A percentile compares a stretch with the other conserved stretches of the same genome.
These are phyloP conservation scores for Terana coerulea DNA, from an alignment of 768 basidiomycete species.

Conservation along the genomic window DNA sequence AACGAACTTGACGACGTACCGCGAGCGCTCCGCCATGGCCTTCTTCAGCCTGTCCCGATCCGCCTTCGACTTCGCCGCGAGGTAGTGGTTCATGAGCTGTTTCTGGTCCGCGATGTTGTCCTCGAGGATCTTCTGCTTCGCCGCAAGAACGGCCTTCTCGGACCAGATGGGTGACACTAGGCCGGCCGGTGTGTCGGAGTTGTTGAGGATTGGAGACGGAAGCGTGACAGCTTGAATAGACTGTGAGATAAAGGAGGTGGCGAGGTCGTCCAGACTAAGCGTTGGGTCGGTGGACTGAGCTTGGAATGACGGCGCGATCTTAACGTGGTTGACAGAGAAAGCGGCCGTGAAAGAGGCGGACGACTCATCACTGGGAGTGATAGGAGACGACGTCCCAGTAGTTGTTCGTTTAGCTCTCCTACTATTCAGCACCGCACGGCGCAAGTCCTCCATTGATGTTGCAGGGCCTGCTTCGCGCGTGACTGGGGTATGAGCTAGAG, in stretches of 20 bases:
- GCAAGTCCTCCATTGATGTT: slow-evolving; percentile 33
- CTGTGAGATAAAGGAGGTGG: slow-evolving; percentile 55
- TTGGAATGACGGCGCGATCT: no score
- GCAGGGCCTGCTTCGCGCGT: slow-evolving; percentile 20
- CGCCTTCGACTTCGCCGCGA: slow-evolving; percentile 43
- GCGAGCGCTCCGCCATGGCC: slow-evolving; percentile 45
- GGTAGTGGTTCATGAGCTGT: slow-evolving; percentile 43
- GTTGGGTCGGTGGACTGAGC: not conserved
- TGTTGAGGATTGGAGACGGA: slow-evolving; percentile 5
- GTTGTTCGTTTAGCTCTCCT: slow-evolving; percentile 24
- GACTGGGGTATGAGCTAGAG: not conserved
- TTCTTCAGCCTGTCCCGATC: slow-evolving; percentile 46
- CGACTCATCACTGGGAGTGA: slow-evolving; percentile 17
- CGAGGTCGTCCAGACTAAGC: slow-evolving; percentile 44
- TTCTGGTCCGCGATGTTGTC: slow-evolving; percentile 52
- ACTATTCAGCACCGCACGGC: slow-evolving; percentile 31
- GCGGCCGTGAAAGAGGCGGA: slow-evolving; percentile 33
- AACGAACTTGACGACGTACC: slow-evolving; percentile 32
- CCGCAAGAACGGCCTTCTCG: slow-evolving; percentile 33
- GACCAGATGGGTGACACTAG: slow-evolving; percentile 19
- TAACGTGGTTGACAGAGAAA: not conserved
- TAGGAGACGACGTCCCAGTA: not conserved
- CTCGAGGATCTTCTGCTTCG: slow-evolving; percentile 45
- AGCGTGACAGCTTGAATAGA: slow-evolving; percentile 43
- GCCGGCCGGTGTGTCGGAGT: slow-evolving; percentile 5